phyloP scores from a whole-genome alignment of 2,329 filamentous ascomycete species.

The Curvularia sp. region DNA sequence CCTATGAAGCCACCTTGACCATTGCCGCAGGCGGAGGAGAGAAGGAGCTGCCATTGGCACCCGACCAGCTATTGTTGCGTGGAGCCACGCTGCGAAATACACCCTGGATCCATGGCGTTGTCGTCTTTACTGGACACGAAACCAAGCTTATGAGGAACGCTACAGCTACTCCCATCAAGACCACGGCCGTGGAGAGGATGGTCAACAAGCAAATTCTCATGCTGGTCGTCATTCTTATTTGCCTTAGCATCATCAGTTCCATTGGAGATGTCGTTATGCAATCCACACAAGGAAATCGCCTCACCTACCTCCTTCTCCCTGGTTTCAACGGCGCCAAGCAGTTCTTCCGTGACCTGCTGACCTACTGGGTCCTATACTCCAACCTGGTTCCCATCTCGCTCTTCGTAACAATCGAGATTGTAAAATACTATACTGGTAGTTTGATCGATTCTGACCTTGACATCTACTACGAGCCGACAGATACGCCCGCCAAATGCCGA shows the following conservation, averaged over 20 bases:
- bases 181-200: constrained; percentile 92
- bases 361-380: constrained; percentile 98
- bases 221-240: constrained; percentile 82
- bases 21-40: constrained; percentile 90
- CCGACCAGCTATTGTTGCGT: constrained; percentile 90
- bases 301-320: constrained; percentile 75
- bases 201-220: constrained; percentile 93
- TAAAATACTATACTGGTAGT: constrained; percentile 98
- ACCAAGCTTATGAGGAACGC: constrained; percentile 99
- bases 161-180: constrained; percentile 95
- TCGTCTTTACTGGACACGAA: constrained; percentile 97
- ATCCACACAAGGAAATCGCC: constrained; percentile 64
- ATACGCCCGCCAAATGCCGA: constrained; percentile 93
- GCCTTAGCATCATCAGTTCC: constrained; percentile 87
- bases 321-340: constrained; percentile 72
- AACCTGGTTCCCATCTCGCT: constrained; percentile 96
- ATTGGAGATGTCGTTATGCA: constrained; percentile 87
- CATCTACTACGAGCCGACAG: constrained; percentile 95
- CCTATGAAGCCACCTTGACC: constrained; percentile 94
- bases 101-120: constrained; percentile 93
- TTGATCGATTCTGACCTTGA: constrained; percentile 97
- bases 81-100: constrained; percentile 95
- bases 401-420: constrained; percentile 95
- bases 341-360: constrained; percentile 94
- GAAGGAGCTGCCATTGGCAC: constrained; percentile 87